Evolutionary conservation across 163 green algal species (phyloP).

Genomic region (Scenedesmus sp.): DNA sequence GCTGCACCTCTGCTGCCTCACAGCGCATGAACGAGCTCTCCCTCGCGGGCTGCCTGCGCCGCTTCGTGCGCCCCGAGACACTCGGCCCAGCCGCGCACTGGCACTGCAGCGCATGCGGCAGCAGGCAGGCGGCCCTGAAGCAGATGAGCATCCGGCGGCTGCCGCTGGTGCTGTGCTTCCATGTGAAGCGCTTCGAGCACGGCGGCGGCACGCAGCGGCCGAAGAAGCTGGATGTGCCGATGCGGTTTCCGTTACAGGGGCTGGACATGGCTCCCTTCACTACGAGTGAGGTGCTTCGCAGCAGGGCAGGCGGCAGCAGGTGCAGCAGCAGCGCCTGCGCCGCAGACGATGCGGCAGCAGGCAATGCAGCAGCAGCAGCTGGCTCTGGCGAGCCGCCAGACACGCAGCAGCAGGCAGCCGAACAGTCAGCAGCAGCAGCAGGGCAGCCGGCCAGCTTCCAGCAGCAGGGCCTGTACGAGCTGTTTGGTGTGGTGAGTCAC

Average conservation of each 20-base stretch:
- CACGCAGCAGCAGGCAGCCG: neutral
- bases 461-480: conserved; percentile 74
- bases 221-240: conserved; percentile 82
- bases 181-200: conserved; percentile 96
- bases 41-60: conserved; percentile 83
- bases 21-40: conserved; percentile 56
- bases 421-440: conserved; percentile 18
- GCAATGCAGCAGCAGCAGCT: neutral
- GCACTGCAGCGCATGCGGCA: conserved; percentile 57
- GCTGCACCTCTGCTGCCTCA: neutral
- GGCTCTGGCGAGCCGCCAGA: neutral
- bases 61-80: conserved; percentile 81
- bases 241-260: conserved; percentile 79
- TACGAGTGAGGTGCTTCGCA: conserved; percentile 67
- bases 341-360: neutral
- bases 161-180: conserved; percentile 89
- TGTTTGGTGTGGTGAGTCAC: conserved; percentile 94
- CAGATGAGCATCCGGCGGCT: conserved; percentile 88
- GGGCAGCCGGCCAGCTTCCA: conserved; percentile 3
- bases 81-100: conserved; percentile 60
- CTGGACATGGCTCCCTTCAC: conserved; percentile 91
- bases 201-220: conserved; percentile 16
- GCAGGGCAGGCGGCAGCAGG: neutral
- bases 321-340: neutral
- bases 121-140: conserved; percentile 71